Evolutionary conservation across 805 yeast species (phyloP), one percentile per base, ranked within the genome.

Genomic region (Candida chauliodis): DNA sequence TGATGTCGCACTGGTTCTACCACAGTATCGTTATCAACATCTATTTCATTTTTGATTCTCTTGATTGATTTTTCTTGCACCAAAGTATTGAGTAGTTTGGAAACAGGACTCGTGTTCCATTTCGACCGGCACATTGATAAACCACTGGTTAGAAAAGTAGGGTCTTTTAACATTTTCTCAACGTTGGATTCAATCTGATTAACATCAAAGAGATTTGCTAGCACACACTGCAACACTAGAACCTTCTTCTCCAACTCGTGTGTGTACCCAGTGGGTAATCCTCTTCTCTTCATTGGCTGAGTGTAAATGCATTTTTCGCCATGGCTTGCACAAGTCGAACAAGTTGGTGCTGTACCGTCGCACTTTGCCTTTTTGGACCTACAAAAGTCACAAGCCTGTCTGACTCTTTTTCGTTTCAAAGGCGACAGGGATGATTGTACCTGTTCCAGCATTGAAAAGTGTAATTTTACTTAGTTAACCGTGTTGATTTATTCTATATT

Each of bases 311-410:
- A 53, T 8, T 30, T 35, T 29, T 37, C 44, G 25, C 42, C 26
- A 34, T 38, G 47, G 14, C 34, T 23, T 4, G 23, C 17, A 36
- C 58, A 53, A 15, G 44, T 49, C 8, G 55, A 39, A 34, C 58
- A 53, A 9, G 34, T 24, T 4, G 58, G 58, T 10, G 40, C 20
- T 22, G 34, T 28, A 3, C 58, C 58, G 34, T 53, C 58, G 39
- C 59, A 54, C 34, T 50, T 52, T n/a, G 52, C 52, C 31, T 49
- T 50, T 38, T 48, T 51, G 18, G 44, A 29, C 10, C 57, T 46
- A 38, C 59, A 54, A 19, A 24, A 41, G 32, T 52, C 52, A 26
- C 59, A 54, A n/a, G 59, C 59, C 36, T 48, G 51, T 36, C 42
- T 51, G 10, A 50, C 51, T 25, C 58, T 44, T 39, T 49, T 46